Percentiles rank a stretch among this genome's conserved stretches.
These are phyloP conservation scores for Solanum hybrid DNA, from an alignment of 305 asterid species.

Conservation along the genomic window DNA sequence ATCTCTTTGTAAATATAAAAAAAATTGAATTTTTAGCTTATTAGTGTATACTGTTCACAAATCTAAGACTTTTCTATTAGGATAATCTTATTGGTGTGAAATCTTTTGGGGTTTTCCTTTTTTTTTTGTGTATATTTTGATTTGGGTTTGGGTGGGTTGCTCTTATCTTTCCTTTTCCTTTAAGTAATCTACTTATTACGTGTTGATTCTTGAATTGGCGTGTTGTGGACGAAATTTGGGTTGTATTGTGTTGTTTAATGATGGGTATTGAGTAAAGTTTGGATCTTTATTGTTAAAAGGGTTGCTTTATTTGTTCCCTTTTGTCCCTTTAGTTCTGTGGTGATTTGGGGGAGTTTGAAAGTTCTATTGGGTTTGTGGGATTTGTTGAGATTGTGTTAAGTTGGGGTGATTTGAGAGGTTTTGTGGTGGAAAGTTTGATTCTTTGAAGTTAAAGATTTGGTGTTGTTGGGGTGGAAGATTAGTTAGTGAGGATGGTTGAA, in stretches of 20 bases:
- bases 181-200: conserved; percentile 1
- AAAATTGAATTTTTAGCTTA: background rate
- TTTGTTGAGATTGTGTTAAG: background rate
- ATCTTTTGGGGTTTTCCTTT: background rate
- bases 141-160: background rate
- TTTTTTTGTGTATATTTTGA: background rate
- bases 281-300: conserved; percentile 20
- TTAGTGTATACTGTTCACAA: background rate
- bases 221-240: conserved; percentile 6
- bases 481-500: conserved; percentile 45
- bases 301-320: background rate
- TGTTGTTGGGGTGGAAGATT: background rate
- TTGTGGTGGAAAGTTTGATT: conserved; percentile 4
- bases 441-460: conserved; percentile 14
- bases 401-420: background rate
- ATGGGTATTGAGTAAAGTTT: conserved; percentile 35
- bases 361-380: background rate
- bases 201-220: conserved; percentile 6
- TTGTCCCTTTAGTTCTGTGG: background rate
- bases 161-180: background rate
- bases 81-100: background rate
- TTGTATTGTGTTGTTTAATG: conserved; percentile 16
- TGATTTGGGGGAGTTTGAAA: background rate
- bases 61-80: conserved; percentile 9
- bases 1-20: conserved; percentile 18